Base-by-base conservation (phyloP, 768 basidiomycete species). In the Exidia glandulosa region DNA sequence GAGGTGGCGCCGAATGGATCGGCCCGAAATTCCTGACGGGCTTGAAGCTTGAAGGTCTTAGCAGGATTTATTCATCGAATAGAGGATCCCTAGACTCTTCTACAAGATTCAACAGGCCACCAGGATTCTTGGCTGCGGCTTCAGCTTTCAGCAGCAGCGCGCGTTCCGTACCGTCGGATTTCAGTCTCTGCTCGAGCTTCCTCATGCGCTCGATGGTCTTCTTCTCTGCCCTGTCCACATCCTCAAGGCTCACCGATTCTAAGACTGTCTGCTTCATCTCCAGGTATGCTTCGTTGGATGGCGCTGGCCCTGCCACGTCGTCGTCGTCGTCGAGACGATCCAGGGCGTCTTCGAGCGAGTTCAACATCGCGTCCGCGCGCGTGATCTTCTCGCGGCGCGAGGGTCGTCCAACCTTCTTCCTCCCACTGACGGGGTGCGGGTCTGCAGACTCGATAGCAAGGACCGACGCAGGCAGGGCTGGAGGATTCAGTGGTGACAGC, bases 331-430 rank as follows among this genome's bases (percentile, higher is more conserved):
- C 50, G 6, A 54, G 25, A 13, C 50, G 50, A 31, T 54, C 30
- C 10, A 54, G 6, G 10, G 30, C 25, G 6, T 71, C 72, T 25
- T 81, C 79, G 62, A 88, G 68, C 3, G 73, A 72, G 3, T 72
- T 73, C 1, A 85, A 65, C 0, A 81, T 77, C 7, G 75, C 72
- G 64, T 78, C 78, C 4, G 80, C 79, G 68, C 78, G 84, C 64
- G 77, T 79, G 3, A 71, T 71, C 68, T 78, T 83, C 52, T 86
- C 86, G 3, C 81, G 77, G 64, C 75, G 84, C 3, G 83, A 77
- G 1, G 85, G 85, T 0, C 87, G 79, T 6, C 87, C 87, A 67
- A 77, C 84, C 67, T 81, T 80, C 69, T 78, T 83, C 33, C 73
- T 68, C 29, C 58, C 66, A 16, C 60, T 61, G 2, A 62, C 56